Conservation (phyloP, 129 eudicot species). For the Artemisia argyi region DNA sequence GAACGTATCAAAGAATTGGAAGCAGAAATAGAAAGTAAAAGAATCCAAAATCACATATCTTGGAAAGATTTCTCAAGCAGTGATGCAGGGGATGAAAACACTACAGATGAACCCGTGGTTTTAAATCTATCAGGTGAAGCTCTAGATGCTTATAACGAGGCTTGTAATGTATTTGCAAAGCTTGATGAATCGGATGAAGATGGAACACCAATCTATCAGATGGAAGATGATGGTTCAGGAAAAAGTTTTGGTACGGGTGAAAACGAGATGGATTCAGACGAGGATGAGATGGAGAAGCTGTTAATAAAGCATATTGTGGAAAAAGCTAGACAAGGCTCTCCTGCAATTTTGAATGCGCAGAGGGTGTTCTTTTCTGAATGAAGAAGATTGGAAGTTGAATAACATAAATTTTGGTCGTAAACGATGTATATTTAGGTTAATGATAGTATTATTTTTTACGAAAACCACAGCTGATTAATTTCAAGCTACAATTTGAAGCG, state of each 20-base stretch:
- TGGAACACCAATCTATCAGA: conserved; percentile 8
- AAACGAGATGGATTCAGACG: conserved; percentile 24
- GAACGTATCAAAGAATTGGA: conserved; percentile 80
- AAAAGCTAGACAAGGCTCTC: conserved; percentile 82
- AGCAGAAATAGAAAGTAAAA: conserved; percentile 44
- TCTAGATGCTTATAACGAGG: conserved; percentile 74
- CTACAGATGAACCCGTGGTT: conserved; percentile 48
- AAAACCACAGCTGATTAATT: too few species aligned
- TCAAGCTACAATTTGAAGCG: too few species aligned
- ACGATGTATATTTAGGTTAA: conserved; percentile 13
- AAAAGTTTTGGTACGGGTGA: neutral
- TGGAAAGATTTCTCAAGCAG: conserved; percentile 44
- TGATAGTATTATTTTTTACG: neutral
- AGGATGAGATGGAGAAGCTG: conserved; percentile 69
- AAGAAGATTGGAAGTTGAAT: conserved; percentile 18
- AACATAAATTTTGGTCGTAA: conserved; percentile 11
- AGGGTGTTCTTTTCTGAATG: conserved; percentile 49
- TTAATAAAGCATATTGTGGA: conserved; percentile 79
- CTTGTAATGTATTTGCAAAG: conserved; percentile 54
- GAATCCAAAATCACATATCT: conserved; percentile 21
- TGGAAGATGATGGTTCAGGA: neutral
- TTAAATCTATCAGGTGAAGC: conserved; percentile 77
- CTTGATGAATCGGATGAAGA: conserved; percentile 50
- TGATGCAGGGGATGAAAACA: conserved; percentile 27
- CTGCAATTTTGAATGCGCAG: conserved; percentile 68